Conservation (phyloP, 1,284 basidiomycete genomes). For the Malassezia furfur region DNA sequence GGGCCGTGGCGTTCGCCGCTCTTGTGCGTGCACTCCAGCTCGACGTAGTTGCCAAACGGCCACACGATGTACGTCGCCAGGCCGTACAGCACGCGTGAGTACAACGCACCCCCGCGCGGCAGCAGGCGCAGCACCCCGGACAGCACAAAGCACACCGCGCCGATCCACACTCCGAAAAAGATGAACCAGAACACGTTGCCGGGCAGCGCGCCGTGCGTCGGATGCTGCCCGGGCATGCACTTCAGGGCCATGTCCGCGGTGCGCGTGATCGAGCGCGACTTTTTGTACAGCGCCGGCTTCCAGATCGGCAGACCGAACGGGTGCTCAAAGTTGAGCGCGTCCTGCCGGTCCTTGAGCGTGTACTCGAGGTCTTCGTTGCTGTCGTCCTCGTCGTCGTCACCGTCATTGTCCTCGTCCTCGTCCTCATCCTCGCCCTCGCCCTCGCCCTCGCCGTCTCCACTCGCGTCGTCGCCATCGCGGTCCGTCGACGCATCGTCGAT, state of each 20-base stretch:
- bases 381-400: slow-evolving; percentile 18
- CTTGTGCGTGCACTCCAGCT: slow-evolving; percentile 56
- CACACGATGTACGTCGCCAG: slow-evolving; percentile 91
- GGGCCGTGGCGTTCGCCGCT: slow-evolving; percentile 29
- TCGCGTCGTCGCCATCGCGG: not conserved
- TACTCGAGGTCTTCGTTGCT: slow-evolving; percentile 62
- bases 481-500: not conserved
- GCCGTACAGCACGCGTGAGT: slow-evolving; percentile 78
- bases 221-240: slow-evolving; percentile 77
- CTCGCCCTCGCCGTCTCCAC: not conserved
- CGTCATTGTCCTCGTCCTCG: slow-evolving; percentile 13
- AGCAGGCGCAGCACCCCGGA: slow-evolving; percentile 64
- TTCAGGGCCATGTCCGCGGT: slow-evolving; percentile 91
- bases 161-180: slow-evolving; percentile 78
- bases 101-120: slow-evolving; percentile 68
- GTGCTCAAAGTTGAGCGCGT: slow-evolving; percentile 93
- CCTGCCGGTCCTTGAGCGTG: slow-evolving; percentile 90
- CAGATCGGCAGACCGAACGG: slow-evolving; percentile 98
- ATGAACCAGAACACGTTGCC: slow-evolving; percentile 81
- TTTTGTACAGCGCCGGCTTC: slow-evolving; percentile 99
- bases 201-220: slow-evolving; percentile 76
- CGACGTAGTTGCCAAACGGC: slow-evolving; percentile 99
- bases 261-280: slow-evolving; percentile 88
- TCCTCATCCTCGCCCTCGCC: not conserved
- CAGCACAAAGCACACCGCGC: slow-evolving; percentile 60